Conservation (phyloP, 805 yeast genomes). For the Debaryomyces hansenii region DNA sequence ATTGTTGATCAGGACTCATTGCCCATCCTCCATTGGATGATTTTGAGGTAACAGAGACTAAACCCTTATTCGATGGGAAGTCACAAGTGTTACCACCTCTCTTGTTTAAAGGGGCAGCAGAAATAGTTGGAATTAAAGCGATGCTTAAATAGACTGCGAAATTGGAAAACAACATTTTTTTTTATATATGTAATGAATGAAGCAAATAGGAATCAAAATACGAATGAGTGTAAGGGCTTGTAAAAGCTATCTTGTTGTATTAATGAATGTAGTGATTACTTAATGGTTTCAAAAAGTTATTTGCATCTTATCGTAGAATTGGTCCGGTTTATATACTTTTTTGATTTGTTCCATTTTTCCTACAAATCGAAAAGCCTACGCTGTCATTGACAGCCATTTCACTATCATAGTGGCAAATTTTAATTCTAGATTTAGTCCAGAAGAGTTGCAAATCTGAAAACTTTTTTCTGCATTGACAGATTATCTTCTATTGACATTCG, state of each 20-base stretch:
- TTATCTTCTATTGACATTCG: no score
- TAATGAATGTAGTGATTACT: slow-evolving; percentile 1
- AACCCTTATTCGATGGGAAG: slow-evolving; percentile 66
- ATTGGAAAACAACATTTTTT: slow-evolving; percentile 7
- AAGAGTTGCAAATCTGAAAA: not conserved
- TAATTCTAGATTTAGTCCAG: not conserved
- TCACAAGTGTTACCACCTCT: slow-evolving; percentile 47
- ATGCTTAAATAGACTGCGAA: slow-evolving; percentile 7
- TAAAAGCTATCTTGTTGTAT: not conserved
- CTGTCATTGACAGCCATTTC: not conserved
- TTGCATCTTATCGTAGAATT: not conserved
- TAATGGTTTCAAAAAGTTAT: not conserved
- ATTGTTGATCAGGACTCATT: slow-evolving; percentile 67
- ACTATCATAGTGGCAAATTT: not conserved
- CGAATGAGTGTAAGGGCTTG: slow-evolving; percentile 1
- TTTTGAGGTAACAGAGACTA: slow-evolving; percentile 64
- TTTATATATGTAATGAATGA: not conserved
- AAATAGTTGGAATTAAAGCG: slow-evolving; percentile 17
- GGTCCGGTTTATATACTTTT: not conserved
- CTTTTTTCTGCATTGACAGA: not conserved
- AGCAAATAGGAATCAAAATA: not conserved
- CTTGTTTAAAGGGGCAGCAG: slow-evolving; percentile 26
- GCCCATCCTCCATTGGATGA: slow-evolving; percentile 85
- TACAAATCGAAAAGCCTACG: no score
- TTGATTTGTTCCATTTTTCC: not conserved